Evolutionary conservation across 768 basidiomycete species (phyloP).

Genomic region (Rhizopogon sp.): DNA sequence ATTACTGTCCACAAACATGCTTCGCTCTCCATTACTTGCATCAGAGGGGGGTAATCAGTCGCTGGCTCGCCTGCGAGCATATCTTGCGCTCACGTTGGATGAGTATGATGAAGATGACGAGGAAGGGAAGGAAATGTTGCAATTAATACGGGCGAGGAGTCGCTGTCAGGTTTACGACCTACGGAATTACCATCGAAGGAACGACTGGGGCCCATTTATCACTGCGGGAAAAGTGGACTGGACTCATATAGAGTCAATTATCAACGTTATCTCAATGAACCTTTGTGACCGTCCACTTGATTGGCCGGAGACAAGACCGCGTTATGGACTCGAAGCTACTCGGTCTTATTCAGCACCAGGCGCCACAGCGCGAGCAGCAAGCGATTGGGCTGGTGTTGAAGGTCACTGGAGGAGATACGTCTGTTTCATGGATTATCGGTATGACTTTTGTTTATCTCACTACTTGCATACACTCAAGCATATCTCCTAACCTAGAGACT

Average conservation of each 20-base stretch:
- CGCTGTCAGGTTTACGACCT: slow-evolving; percentile 63
- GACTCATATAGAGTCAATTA: slow-evolving; percentile 57
- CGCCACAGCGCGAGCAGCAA: slow-evolving; percentile 20
- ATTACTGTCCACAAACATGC: slow-evolving; percentile 34
- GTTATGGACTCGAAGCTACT: slow-evolving; percentile 44
- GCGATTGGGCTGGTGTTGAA: slow-evolving; percentile 74
- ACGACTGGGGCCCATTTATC: slow-evolving; percentile 57
- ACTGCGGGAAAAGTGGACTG: slow-evolving; percentile 46
- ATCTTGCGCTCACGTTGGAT: slow-evolving; percentile 42
- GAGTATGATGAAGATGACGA: slow-evolving; percentile 23
- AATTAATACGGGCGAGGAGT: slow-evolving; percentile 37
- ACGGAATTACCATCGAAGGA: slow-evolving; percentile 46
- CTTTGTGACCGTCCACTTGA: slow-evolving; percentile 38
- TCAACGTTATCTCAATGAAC: slow-evolving; percentile 50
- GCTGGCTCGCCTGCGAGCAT: slow-evolving; percentile 42
- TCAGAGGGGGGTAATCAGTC: slow-evolving; percentile 22
- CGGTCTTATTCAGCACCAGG: slow-evolving; percentile 53
- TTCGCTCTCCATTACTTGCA: slow-evolving; percentile 16
- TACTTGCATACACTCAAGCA: slow-evolving; percentile 32
- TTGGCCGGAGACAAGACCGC: slow-evolving; percentile 38
- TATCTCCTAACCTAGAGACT: slow-evolving; percentile 12
- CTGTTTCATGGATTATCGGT: slow-evolving; percentile 80
- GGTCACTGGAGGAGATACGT: slow-evolving; percentile 74
- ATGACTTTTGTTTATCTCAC: slow-evolving; percentile 22
- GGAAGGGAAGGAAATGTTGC: slow-evolving; percentile 20